Percentiles rank a stretch among this genome's conserved stretches.
phyloP scores from a whole-genome alignment of 1,284 basidiomycete genomes.

The Psilocybe mexicana region DNA sequence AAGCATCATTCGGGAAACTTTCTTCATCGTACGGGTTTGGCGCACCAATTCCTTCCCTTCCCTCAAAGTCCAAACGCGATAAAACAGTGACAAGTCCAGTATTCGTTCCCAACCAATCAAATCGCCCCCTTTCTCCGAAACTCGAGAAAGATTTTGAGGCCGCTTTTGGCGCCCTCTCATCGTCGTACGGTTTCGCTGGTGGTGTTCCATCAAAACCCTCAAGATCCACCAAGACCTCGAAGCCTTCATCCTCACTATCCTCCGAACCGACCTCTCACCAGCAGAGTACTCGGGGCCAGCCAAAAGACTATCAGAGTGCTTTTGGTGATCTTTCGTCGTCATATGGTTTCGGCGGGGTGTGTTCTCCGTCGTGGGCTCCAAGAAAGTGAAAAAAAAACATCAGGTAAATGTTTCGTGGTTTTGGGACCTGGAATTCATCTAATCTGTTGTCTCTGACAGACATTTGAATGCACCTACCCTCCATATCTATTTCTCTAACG shows the following conservation, averaged over 20 bases:
- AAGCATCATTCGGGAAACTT: slow-evolving; percentile 16
- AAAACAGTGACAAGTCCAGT: neutral
- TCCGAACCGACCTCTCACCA: neutral
- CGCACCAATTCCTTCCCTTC: slow-evolving; percentile 10
- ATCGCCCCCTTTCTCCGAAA: neutral
- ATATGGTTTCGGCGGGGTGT: neutral
- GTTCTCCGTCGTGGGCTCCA: neutral
- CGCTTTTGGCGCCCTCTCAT: slow-evolving; percentile 23
- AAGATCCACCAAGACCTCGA: neutral
- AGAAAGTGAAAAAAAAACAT: neutral
- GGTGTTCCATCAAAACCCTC: slow-evolving; percentile 10
- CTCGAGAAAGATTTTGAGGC: slow-evolving; percentile 21
- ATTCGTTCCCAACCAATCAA: neutral
- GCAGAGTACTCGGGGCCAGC: neutral
- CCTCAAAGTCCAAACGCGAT: slow-evolving; percentile 4
- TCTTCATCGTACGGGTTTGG: slow-evolving; percentile 21
- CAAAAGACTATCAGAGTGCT: slow-evolving; percentile 1
- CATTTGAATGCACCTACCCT: no score
- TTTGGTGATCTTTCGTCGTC: neutral
- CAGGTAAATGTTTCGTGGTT: neutral
- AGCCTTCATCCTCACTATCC: neutral
- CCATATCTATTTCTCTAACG: no score
- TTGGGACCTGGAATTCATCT: neutral
- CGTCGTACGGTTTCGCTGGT: slow-evolving; percentile 23
- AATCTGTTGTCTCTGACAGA: no score